phyloP scores from a whole-genome alignment of 805 yeast genomes.

The Pichia insulana region DNA sequence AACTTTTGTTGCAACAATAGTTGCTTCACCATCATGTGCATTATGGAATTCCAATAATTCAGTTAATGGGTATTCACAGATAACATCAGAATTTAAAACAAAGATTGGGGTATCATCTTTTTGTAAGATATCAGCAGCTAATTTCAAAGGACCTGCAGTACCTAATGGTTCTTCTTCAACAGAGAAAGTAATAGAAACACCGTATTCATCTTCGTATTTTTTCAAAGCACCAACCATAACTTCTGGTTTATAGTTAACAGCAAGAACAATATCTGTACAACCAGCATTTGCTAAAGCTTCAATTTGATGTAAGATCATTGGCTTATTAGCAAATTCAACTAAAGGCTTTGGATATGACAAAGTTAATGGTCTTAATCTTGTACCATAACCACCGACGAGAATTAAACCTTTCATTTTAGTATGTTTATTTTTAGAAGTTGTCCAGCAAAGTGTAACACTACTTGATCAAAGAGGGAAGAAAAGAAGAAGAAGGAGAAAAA shows the following conservation, averaged over 20 bases:
- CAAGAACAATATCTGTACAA: slow-evolving; percentile 95
- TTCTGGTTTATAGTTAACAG: slow-evolving; percentile 99
- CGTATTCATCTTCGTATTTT: slow-evolving; percentile 90
- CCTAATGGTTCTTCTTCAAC: slow-evolving; percentile 99
- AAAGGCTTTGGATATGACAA: slow-evolving; percentile 92
- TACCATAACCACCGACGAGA: slow-evolving; percentile 99
- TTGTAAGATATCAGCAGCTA: slow-evolving; percentile 87
- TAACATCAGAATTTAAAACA: slow-evolving; percentile 95
- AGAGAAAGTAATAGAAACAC: slow-evolving; percentile 90
- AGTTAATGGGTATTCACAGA: slow-evolving; percentile 95
- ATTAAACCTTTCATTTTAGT: slow-evolving; percentile 82
- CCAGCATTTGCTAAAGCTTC: slow-evolving; percentile 98
- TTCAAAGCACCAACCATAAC: slow-evolving; percentile 94
- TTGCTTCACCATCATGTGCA: slow-evolving; percentile 95
- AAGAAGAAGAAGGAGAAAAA: not conserved
- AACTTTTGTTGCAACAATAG: slow-evolving; percentile 98
- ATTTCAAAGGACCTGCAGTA: slow-evolving; percentile 97
- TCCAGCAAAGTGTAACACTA: no score
- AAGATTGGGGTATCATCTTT: slow-evolving; percentile 96
- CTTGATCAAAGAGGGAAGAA: slow-evolving; percentile 11
- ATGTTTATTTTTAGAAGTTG: slow-evolving; percentile 3
- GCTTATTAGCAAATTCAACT: slow-evolving; percentile 97
- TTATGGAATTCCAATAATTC: slow-evolving; percentile 90
- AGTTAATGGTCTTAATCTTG: slow-evolving; percentile 98
- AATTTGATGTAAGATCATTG: slow-evolving; percentile 97